phyloP scores from a whole-genome alignment of 2,329 filamentous ascomycete genomes.

The Penicillium sp. region DNA sequence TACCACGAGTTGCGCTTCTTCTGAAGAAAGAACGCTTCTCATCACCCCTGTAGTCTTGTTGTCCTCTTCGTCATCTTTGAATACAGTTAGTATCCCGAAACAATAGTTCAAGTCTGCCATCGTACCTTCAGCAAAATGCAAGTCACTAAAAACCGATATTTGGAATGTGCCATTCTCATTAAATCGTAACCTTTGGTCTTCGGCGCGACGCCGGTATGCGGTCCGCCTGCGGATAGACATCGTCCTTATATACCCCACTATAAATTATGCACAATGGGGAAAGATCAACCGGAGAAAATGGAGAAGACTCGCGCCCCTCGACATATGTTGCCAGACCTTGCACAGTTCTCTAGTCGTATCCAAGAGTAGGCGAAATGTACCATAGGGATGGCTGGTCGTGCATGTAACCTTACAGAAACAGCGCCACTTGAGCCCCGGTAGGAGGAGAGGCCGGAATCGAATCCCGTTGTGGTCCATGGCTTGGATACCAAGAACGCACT shows the following conservation, averaged over 20 bases:
- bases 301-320: neutral
- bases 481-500: neutral
- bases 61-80: conserved; percentile 46
- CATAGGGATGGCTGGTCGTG: neutral
- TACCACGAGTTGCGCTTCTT: conserved; percentile 60
- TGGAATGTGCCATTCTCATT: conserved; percentile 40
- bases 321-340: neutral
- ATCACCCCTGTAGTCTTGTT: conserved; percentile 57
- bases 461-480: neutral
- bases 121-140: conserved; percentile 69
- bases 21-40: conserved; percentile 55
- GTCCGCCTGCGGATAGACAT: neutral
- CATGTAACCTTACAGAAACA: conserved; percentile 5
- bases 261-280: neutral
- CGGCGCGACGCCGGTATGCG: neutral
- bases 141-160: conserved; percentile 62
- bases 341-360: neutral
- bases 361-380: neutral
- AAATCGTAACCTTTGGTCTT: conserved; percentile 15
- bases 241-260: neutral
- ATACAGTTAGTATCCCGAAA: conserved; percentile 27
- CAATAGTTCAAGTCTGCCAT: conserved; percentile 43
- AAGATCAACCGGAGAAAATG: neutral
- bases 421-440: neutral
- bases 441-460: neutral